A percentile compares a stretch with the other conserved stretches of the same genome.
These are phyloP conservation scores for Bruguiera hainesii DNA, from an alignment of 441 rosid genomes.

Conservation along the genomic window DNA sequence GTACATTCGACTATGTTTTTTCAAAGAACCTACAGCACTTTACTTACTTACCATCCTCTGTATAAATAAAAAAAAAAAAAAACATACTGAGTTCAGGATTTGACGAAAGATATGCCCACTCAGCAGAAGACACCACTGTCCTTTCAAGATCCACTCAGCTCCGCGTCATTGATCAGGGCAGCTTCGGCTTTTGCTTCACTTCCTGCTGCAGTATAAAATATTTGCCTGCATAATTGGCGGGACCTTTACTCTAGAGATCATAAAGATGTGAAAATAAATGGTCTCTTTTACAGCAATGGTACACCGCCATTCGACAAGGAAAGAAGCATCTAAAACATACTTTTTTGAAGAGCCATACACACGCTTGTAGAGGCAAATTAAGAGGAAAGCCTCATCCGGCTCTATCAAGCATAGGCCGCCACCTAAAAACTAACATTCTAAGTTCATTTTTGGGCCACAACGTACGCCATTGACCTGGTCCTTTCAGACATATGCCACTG, in stretches of 20 bases:
- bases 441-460: neutral
- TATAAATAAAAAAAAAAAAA: too few relatives aligned
- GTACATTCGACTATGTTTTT: too few relatives aligned
- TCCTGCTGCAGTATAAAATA: too few relatives aligned
- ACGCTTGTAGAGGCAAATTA: conserved; percentile 9
- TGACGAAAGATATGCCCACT: too few relatives aligned
- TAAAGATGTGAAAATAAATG: conserved; percentile 11
- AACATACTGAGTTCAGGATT: too few relatives aligned
- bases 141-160: too few relatives aligned
- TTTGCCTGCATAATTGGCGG: neutral
- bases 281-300: conserved; percentile 26
- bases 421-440: neutral
- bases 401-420: neutral
- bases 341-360: conserved; percentile 22
- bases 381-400: neutral
- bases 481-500: conserved; percentile 10
- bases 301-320: conserved; percentile 18
- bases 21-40: too few relatives aligned
- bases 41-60: too few relatives aligned
- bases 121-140: too few relatives aligned
- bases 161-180: too few relatives aligned
- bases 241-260: neutral
- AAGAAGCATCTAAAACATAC: conserved; percentile 31
- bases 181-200: too few relatives aligned
- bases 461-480: neutral